Base-by-base conservation (phyloP, 2,329 filamentous ascomycete species). In the Plectosphaerella plurivora region DNA sequence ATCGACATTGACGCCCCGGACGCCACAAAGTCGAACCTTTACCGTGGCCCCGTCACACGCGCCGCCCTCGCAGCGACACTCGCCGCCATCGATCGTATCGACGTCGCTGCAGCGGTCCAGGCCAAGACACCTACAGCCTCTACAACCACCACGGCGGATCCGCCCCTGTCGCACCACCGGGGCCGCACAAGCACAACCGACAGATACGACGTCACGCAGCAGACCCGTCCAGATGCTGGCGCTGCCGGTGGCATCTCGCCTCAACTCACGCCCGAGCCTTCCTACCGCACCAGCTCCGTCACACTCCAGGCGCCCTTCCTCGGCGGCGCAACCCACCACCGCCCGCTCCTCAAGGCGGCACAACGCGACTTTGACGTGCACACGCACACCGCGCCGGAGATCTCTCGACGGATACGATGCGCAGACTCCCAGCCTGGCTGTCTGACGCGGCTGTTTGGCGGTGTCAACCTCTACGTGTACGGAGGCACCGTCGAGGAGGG, bases 381-480 rank as follows among this genome's bases (percentile, higher is more conserved):
- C 11, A 61, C 55, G 7, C 69, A 73, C 57, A 60, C 55, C 2
- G 65, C 70, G 24, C 58, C 61, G 44, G 64, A 70, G 47, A 68
- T 73, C n/a, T 73, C 71, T 1, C 64, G 71, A n/a, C 63, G 70
- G 33, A 70, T 73, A 15, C 63, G 71, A n/a, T 68, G 64, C 47
- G 65, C 63, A 33, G 71, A 73, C 55, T 73, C 71, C 1, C 71
- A 73, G 57, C 71, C 71, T 4, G 71, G 71, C 35, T 70, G 66
- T 45, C 59, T 72, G 33, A 72, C 67, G 51, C 61, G 59, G 24
- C 50, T 71, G 1, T 68, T 73, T 41, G 69, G 68, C 1, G 16
- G 16, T 42, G 61, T 59, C 8, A 66, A 55, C 48, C 58, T 73
- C 14, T 73, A 72, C 47, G 50, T 73, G 14, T 73, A 73, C 50